Base-by-base conservation (phyloP, 2,329 filamentous ascomycete species). In the Sordariomycetes sp. region DNA sequence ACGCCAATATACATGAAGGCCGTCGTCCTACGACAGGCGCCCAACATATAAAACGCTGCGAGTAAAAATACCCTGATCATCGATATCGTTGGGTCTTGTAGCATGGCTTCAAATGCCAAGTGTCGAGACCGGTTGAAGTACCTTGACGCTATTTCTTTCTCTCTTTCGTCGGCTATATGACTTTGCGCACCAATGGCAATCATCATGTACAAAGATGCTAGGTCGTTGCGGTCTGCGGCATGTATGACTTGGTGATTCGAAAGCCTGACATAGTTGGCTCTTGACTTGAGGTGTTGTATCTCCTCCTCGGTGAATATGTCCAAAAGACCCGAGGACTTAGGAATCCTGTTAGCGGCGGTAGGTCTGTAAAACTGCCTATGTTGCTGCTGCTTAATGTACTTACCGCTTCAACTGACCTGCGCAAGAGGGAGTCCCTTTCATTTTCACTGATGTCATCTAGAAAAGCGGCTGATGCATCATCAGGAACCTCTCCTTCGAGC, bases 1-100 rank as follows among this genome's bases (percentile, higher is more conserved):
- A 81, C 73, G 0, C 78, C 78, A 6, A 81, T 64, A 58, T 81
- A 81, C 77, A 81, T 80, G 57, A 79, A 81, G 1, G 77, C 78
- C 1, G 77, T 72, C 58, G 81, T 81, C 8, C 78, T 70, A 45
- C 76, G 75, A 57, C 79, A 81, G 4, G 76, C 77, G 0, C 76
- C 78, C 6, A 80, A 70, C 75, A 80, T 79, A 62, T 79, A 81
- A 59, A 80, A 80, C 1, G 77, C 72, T 71, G 81, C 75, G 4
- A 81, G 66, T 0, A 79, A 63, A 60, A 80, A 81, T 0, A 71
- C 65, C 24, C 75, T 68, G 7, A 78, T 71, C 61, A 79, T 67
- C 45, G 76, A 70, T 20, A 80, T 64, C 39, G 74, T 79, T 0
- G 78, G 78, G 56, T 77, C 73, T 60, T 74, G 72, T 0, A 80